A percentile compares a stretch with the other conserved stretches of the same genome.
Evolutionary conservation across 225 moss, liverwort and hornwort species (phyloP).

Genomic region (Bryoerythrophyllum caledonicum): DNA sequence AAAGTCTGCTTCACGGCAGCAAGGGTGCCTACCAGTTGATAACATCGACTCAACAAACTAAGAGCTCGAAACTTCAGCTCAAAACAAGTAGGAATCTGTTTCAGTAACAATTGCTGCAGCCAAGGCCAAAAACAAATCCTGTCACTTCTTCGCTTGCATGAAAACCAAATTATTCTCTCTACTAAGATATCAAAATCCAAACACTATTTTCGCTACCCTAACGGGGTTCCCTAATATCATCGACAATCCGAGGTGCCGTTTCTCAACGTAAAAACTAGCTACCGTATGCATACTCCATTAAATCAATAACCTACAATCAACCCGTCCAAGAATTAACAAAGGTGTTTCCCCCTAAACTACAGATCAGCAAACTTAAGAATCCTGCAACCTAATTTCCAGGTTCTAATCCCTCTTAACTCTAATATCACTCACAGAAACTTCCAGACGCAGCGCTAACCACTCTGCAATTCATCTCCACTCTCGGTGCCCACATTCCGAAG

Average conservation of each 20-base stretch:
- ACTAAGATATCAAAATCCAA: background rate
- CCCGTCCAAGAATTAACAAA: background rate
- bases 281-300: background rate
- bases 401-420: background rate
- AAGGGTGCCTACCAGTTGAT: conserved; percentile 80
- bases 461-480: background rate
- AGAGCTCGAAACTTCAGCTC: conserved; percentile 95
- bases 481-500: background rate
- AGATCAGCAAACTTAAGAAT: conserved; percentile 7
- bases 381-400: background rate
- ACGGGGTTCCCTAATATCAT: background rate
- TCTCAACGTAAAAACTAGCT: conserved; percentile 16
- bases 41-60: conserved; percentile 91
- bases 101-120: conserved; percentile 94
- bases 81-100: conserved; percentile 95
- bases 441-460: background rate
- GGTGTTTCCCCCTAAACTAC: conserved; percentile 7
- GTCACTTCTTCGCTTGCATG: conserved; percentile 3
- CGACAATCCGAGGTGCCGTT: background rate
- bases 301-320: background rate
- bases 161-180: background rate
- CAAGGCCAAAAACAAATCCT: conserved; percentile 22
- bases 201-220: background rate
- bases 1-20: conserved; percentile 77
- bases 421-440: background rate